Percentiles rank a stretch among this genome's conserved stretches.
phyloP scores from a whole-genome alignment of 2,329 filamentous ascomycete genomes.

The Cladosporium sp. region DNA sequence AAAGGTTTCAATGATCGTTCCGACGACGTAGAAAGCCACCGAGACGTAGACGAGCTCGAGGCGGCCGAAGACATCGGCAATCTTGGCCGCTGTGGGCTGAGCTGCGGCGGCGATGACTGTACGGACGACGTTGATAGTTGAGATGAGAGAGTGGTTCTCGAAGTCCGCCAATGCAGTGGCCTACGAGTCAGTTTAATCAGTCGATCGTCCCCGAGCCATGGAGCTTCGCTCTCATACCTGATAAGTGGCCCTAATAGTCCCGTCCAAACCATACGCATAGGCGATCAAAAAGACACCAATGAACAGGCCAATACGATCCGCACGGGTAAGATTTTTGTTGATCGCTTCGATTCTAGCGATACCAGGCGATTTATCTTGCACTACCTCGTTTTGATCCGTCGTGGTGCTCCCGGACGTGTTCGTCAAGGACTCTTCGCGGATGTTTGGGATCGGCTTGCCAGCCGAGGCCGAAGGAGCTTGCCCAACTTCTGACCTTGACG shows the following conservation, averaged over 20 bases:
- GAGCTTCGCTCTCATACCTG: conserved; percentile 27
- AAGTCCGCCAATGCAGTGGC: conserved; percentile 50
- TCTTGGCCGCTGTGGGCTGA: conserved; percentile 50
- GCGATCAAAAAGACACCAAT: conserved; percentile 56
- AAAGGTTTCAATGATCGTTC: conserved; percentile 51
- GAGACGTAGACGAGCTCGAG: conserved; percentile 52
- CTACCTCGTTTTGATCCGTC: neutral
- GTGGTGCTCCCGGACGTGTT: too few species aligned
- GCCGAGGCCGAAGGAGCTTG: too few species aligned
- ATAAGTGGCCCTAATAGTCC: conserved; percentile 50
- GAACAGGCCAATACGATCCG: conserved; percentile 54
- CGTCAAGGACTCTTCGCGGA: too few species aligned
- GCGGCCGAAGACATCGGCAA: conserved; percentile 54
- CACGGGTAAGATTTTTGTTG: conserved; percentile 44
- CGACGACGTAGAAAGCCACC: conserved; percentile 51
- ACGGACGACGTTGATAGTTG: conserved; percentile 54
- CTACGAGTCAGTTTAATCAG: conserved; percentile 22
- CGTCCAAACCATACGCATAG: conserved; percentile 59
- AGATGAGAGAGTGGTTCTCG: conserved; percentile 48
- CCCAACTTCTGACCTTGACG: too few species aligned
- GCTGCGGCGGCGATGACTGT: conserved; percentile 55
- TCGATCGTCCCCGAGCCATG: neutral
- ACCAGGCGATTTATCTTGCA: conserved; percentile 35
- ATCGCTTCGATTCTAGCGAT: conserved; percentile 56
- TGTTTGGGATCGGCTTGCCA: too few species aligned